Conservation (phyloP, 2,329 filamentous ascomycete species). For the Fusarium sp. region DNA sequence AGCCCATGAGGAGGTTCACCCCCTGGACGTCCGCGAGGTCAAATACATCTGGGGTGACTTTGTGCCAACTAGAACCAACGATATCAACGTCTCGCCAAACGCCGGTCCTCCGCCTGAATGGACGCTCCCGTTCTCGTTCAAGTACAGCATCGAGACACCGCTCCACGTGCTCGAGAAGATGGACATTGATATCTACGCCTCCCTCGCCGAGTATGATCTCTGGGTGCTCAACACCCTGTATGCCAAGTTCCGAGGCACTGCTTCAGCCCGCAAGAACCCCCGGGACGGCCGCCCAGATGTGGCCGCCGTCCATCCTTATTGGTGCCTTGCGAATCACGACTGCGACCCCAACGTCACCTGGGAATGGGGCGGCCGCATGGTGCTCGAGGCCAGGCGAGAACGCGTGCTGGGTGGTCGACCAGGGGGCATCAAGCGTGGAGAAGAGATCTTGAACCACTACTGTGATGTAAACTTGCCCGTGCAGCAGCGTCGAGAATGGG, state of each 20-base stretch:
- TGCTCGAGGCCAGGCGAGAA: slow-evolving; percentile 71
- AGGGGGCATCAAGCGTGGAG: slow-evolving; percentile 77
- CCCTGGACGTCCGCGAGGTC: slow-evolving; percentile 72
- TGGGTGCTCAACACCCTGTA: slow-evolving; percentile 94
- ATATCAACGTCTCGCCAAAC: slow-evolving; percentile 65
- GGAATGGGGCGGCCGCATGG: slow-evolving; percentile 89
- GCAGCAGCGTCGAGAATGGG: slow-evolving; percentile 87
- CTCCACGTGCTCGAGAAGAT: slow-evolving; percentile 86
- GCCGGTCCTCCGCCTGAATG: slow-evolving; percentile 69
- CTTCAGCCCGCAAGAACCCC: slow-evolving; percentile 83
- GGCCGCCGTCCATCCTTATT: slow-evolving; percentile 92
- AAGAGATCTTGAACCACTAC: slow-evolving; percentile 94
- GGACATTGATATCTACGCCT: slow-evolving; percentile 80
- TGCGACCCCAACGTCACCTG: slow-evolving; percentile 95
- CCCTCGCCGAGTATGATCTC: slow-evolving; percentile 70
- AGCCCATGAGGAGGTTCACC: slow-evolving; percentile 69
- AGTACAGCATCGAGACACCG: slow-evolving; percentile 78
- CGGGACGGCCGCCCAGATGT: slow-evolving; percentile 88
- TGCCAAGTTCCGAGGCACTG: slow-evolving; percentile 92
- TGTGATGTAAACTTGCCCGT: slow-evolving; percentile 87
- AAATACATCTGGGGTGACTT: slow-evolving; percentile 80
- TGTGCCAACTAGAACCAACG: slow-evolving; percentile 62
- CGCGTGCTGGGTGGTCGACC: slow-evolving; percentile 62
- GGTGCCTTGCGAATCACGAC: slow-evolving; percentile 96
- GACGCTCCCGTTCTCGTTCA: slow-evolving; percentile 83